A percentile compares a stretch with the other conserved stretches of the same genome.
phyloP scores from a whole-genome alignment of 2,329 filamentous ascomycete species.

The Pseudogymnoascus sp. region DNA sequence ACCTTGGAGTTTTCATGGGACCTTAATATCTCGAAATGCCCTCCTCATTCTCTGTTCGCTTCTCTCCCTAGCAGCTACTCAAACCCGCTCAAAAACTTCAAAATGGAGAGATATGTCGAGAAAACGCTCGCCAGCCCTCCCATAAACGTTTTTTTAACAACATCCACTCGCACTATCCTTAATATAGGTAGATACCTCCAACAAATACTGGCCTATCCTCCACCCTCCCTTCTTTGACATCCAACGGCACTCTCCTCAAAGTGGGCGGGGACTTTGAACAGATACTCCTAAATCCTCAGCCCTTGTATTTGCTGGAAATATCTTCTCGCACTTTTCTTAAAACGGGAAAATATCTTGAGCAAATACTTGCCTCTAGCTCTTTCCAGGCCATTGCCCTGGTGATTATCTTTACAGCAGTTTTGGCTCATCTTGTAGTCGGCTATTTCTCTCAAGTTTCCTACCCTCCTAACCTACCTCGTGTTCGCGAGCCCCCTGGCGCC shows the following conservation, averaged over 20 bases:
- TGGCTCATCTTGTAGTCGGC: neutral
- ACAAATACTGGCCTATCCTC: neutral
- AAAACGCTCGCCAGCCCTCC: neutral
- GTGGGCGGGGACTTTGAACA: neutral
- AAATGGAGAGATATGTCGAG: neutral
- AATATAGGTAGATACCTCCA: neutral
- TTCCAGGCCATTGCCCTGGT: neutral
- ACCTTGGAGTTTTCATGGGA: too few species aligned
- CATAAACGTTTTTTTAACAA: neutral
- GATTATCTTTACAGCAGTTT: neutral
- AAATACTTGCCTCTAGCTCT: neutral
- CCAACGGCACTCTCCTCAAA: neutral
- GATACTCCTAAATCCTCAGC: neutral
- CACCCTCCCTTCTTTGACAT: neutral
- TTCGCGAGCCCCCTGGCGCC: slow-evolving; percentile 23
- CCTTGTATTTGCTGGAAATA: neutral
- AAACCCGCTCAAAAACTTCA: neutral
- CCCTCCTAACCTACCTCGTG: slow-evolving; percentile 21
- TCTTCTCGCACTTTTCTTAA: neutral
- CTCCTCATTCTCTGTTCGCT: neutral
- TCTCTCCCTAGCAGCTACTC: too few species aligned
- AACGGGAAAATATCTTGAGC: neutral
- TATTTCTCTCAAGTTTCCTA: neutral
- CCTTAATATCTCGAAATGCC: neutral
- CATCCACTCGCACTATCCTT: neutral